Evolutionary conservation across 1,139 yeast species (phyloP), one percentile per base, ranked within the genome.

Genomic region (Diutina catenulata): DNA sequence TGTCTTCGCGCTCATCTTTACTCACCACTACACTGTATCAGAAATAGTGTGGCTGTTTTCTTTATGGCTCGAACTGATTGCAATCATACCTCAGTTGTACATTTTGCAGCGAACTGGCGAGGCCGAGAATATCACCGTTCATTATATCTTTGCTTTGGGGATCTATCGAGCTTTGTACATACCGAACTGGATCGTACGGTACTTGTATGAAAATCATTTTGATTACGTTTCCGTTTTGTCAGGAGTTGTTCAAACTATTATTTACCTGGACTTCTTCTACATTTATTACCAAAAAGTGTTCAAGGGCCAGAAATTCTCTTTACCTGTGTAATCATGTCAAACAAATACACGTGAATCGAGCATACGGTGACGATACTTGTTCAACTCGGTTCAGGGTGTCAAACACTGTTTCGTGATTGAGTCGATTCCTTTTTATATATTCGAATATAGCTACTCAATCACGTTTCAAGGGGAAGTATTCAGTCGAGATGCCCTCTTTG

Each of bases 151-250:
- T 57, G 95, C 97, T 2, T 66, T 91, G 53, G 98, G 98, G 13
- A 48, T 80, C 7, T 91, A 91, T 64, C 71, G 98, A 48, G 83
- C 87, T 0, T 66, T 91, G 41, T 91, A 91, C 58, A 76, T 91
- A 48, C 93, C 95, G 47, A 91, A 88, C 60, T 91, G 98, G 98
- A 59, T 87, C 48, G 88, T 87, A 70, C 76, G 97, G 56, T 86
- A 80, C 61, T 66, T 64, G 46, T 60, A 73, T 14, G 91, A 81
- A 48, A 73, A 69, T 28, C 73, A 74, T 49, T 69, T 81, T 41
- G 95, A 86, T 53, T 71, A 70, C 48, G 66, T 88, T 42, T 71
- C 94, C 8, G 65, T 88, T 7, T 52, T 74, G 25, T 81, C 96
- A 1, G 98, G 98, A 18, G 46, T 91, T 33, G 57, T 86, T 36